Evolutionary conservation across 2,329 filamentous ascomycete species (phyloP), one percentile per base, ranked within the genome.

Genomic region (Neofusicoccum umdonicola): DNA sequence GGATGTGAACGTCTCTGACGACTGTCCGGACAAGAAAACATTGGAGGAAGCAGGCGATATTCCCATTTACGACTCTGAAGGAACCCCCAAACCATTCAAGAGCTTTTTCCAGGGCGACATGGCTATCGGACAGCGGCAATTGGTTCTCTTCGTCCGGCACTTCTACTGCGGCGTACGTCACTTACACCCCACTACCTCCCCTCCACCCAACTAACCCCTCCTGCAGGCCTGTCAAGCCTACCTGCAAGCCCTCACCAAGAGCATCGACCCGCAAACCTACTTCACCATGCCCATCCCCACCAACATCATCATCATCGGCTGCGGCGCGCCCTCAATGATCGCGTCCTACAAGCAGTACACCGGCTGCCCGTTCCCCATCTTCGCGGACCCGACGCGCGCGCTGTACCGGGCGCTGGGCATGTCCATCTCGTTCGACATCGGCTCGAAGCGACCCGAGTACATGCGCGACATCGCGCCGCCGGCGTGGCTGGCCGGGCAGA

Each of bases 151-250:
- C 69, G 71, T 79, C 41, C 74, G 77, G 34, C 77, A 79, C 66
- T 79, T 78, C 70, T 79, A 78, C 72, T 79, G 77, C 68, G 76
- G 77, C 47, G 74, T 76, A 66, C 65, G 71, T 57, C 13, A 12
- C 13, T 2, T 27, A 11, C 41, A 17, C 17, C n/a, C 12, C 12
- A 35, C 6, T 41, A 4, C 27, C 44, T 8, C 48, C 51, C 22
- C 22, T 34, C 8, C 19, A 41, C n/a, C 27, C 5, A 17, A n/a
- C 48, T 62, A 42, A 62, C 48, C 17, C 31, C 42, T 34, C 7
- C 34, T 13, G 15, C 67, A 90, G 87, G 88, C 86, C 74, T 91
- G 89, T 76, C 88, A 90, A 74, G 87, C 90, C 70, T 91, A 89
- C 72, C 78, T 91, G 35, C 83, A 83, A 54, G 77, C 81, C 4